Evolutionary conservation across 306 rosid species (phyloP), one percentile per base, ranked within the genome.

Genomic region (Vachellia pachyceras): DNA sequence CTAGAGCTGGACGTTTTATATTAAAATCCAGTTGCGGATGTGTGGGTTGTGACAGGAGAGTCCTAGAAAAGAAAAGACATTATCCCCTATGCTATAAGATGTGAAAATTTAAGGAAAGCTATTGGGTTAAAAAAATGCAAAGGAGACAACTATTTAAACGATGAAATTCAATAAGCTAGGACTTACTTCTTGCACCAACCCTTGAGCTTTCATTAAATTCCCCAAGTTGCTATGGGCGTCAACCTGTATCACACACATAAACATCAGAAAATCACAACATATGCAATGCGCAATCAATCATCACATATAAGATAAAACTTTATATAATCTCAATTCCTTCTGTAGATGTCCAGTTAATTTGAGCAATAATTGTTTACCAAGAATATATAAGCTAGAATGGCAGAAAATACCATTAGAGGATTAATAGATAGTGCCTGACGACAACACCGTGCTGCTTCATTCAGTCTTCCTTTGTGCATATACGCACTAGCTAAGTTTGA

Each of bases 401-500:
- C 46, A 40, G 29, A 65, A 37, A 79, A 33, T 90, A 94, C 99
- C 97, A 96, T 88, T 78, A 77, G 84, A 82, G 99, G 99, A 85
- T 96, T 96, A 58, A 96, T 83, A 6, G 96, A 91, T 80, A 96
- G 97, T 76, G 99, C 99, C 86, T 96, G 99, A 77, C 95, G 99
- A 79, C 99, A 96, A 80, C 98, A 96, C 73, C 92, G 99, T 9
- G 97, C 97, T 15, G 99, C 99, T 89, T 96, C 99, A 18, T 85
- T 88, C 70, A 89, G 96, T 79, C 97, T 90, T 76, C 98, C 99
- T 86, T 96, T 96, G 65, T 97, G 90, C 99, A 96, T 93, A 90
- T 96, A 96, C 17, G 99, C 98, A 86, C 98, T 96, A 29, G 97
- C 97, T 75, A 96, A 81, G 88, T 96, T 96, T 84, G 99, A 92